These are phyloP conservation scores for Botrytis fragariae DNA, from an alignment of 2,329 filamentous ascomycete genomes.

Conservation along the genomic window DNA sequence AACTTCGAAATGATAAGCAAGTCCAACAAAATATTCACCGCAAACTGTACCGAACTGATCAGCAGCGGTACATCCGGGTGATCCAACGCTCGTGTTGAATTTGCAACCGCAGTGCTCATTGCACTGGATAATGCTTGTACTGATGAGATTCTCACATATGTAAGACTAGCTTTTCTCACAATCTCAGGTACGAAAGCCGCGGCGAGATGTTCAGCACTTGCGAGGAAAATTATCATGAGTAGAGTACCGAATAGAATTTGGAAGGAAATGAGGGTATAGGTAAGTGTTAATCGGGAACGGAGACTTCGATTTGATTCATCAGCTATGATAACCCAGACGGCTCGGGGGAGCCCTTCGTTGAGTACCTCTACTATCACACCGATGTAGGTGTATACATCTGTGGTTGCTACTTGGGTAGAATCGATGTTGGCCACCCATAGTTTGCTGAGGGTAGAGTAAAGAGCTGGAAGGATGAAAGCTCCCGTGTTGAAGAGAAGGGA, in stretches of 20 bases:
- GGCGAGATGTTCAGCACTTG: conserved; percentile 54
- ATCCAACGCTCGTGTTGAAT: conserved; percentile 63
- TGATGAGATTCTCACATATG: conserved; percentile 62
- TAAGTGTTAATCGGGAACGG: conserved; percentile 53
- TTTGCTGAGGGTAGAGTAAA: conserved; percentile 66
- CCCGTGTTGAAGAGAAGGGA: conserved; percentile 61
- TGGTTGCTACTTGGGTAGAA: conserved; percentile 58
- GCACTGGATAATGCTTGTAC: conserved; percentile 62
- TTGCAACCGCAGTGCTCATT: conserved; percentile 60
- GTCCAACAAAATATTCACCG: conserved; percentile 65
- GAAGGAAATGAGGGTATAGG: conserved; percentile 61
- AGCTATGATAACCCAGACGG: conserved; percentile 67
- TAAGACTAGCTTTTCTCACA: conserved; percentile 55
- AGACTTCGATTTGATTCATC: conserved; percentile 55
- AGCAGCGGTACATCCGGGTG: conserved; percentile 66
- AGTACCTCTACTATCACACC: conserved; percentile 64
- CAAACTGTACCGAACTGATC: conserved; percentile 62
- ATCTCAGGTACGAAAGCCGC: conserved; percentile 60
- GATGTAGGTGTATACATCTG: conserved; percentile 69
- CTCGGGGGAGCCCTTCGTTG: conserved; percentile 69
- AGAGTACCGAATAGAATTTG: conserved; percentile 57
- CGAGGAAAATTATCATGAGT: conserved; percentile 58
- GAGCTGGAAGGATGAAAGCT: conserved; percentile 62
- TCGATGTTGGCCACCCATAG: conserved; percentile 71
- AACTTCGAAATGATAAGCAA: conserved; percentile 65